Evolutionary conservation across 2,329 filamentous ascomycete genomes (phyloP), one percentile per base, ranked within the genome.

Genomic region (Aspergillus luchuensis): DNA sequence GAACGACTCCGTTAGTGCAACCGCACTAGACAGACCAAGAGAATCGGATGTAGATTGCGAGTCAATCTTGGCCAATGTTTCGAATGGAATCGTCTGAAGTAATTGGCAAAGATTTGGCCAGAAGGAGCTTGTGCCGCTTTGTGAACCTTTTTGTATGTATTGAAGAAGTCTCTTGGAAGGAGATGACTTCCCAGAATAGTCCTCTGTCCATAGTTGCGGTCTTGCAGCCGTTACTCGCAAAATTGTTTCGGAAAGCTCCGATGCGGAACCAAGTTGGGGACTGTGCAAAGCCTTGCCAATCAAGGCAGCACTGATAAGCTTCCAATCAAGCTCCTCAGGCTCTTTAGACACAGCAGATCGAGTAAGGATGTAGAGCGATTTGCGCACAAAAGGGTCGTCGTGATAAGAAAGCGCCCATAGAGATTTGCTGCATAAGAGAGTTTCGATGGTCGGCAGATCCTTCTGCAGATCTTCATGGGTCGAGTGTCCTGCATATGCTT

Each of bases 121-220:
- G 71, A 89, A 97, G 8, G 82, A 84, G 3, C 82, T 78, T 0
- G 86, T 81, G 3, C 90, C 89, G n/a, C 87, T 86, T 70, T 97
- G 91, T 0, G 94, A 96, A 2, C 95, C 94, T 68, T 88, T 91
- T 63, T 90, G 88, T 6, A 98, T 80, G 67, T 96, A 95, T 8
- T 87, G 80, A 53, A 85, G 84, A 4, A 99, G 76, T 21, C 89
- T 78, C 61, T 80, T 85, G 62, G 77, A 82, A 60, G 75, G 84
- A 7, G 82, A 72, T 30, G 83, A 84, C 71, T 87, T 88, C 50
- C 81, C 83, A 28, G 76, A 80, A 72, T 88, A 88, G 57, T 85
- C 79, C 5, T 81, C 81, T 1, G 87, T 89, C 95, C 95, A 99
- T 8, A 93, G 80, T 15, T 87, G 82, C 1, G 91, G 88, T 52